These are phyloP conservation scores for Ophiostoma piceae DNA, from an alignment of 2,329 filamentous ascomycete species.

Conservation along the genomic window DNA sequence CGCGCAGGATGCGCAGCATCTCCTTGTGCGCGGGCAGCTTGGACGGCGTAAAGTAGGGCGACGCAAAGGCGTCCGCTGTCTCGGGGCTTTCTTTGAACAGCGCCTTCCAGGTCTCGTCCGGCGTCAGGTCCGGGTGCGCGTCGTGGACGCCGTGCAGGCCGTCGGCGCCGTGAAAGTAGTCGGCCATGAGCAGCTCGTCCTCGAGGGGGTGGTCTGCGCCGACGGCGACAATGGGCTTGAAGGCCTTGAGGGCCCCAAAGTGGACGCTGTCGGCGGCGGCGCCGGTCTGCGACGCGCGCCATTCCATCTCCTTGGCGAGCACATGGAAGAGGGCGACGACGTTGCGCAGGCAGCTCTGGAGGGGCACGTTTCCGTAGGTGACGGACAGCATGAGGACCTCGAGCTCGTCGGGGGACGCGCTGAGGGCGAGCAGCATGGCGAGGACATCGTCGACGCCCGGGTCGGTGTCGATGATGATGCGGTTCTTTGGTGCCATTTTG, in stretches of 20 bases:
- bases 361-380: conserved; percentile 89
- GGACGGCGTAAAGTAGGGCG: conserved; percentile 69
- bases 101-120: conserved; percentile 67
- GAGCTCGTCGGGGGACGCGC: conserved; percentile 74
- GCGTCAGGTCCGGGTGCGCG: conserved; percentile 65
- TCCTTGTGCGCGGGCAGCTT: conserved; percentile 70
- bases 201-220: conserved; percentile 82
- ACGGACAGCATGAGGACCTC: conserved; percentile 81
- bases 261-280: conserved; percentile 45
- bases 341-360: conserved; percentile 73
- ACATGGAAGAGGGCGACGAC: conserved; percentile 87
- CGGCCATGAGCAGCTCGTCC: conserved; percentile 71
- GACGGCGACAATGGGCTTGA: conserved; percentile 78
- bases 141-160: conserved; percentile 72
- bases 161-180: conserved; percentile 80
- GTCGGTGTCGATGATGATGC: conserved; percentile 94
- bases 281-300: conserved; percentile 61
- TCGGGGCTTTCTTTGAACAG: conserved; percentile 50
- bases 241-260: conserved; percentile 65
- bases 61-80: conserved; percentile 37
- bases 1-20: conserved; percentile 77
- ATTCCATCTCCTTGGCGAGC: conserved; percentile 80
- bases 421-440: conserved; percentile 79
- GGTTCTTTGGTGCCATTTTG: conserved; percentile 60
- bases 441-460: conserved; percentile 88